phyloP scores from a whole-genome alignment of 2,329 filamentous ascomycete genomes.

The Dichotomopilus funicola region DNA sequence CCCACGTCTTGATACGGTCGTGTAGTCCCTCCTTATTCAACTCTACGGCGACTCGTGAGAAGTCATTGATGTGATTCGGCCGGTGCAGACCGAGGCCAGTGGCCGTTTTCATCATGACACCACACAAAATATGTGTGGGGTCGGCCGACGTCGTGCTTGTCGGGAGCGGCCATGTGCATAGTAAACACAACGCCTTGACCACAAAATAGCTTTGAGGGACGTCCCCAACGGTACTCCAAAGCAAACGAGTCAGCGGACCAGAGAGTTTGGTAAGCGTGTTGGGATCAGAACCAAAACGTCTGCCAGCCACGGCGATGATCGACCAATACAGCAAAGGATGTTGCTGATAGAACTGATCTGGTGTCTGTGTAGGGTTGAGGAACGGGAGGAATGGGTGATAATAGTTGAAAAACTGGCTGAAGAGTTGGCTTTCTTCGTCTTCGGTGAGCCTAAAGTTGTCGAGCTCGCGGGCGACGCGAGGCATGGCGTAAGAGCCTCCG shows the following conservation, averaged over 20 bases:
- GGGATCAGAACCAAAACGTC: slow-evolving; percentile 59
- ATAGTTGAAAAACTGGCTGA: slow-evolving; percentile 65
- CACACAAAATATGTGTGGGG: slow-evolving; percentile 73
- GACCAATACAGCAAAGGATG: slow-evolving; percentile 82
- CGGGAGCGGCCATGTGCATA: slow-evolving; percentile 77
- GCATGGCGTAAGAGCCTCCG: slow-evolving; percentile 54
- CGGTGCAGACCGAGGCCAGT: slow-evolving; percentile 78
- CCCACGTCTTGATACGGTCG: slow-evolving; percentile 75
- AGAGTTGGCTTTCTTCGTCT: slow-evolving; percentile 57
- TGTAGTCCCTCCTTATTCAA: slow-evolving; percentile 72
- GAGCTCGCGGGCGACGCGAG: slow-evolving; percentile 54
- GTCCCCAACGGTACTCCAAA: slow-evolving; percentile 72
- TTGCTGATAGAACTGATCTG: slow-evolving; percentile 70
- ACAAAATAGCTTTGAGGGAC: slow-evolving; percentile 74
- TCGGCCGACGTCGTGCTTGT: slow-evolving; percentile 76
- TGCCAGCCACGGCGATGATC: slow-evolving; percentile 67
- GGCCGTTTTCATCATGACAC: slow-evolving; percentile 81
- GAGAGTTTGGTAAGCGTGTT: slow-evolving; percentile 62
- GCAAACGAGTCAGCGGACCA: slow-evolving; percentile 59
- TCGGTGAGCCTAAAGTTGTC: slow-evolving; percentile 59
- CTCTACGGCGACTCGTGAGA: slow-evolving; percentile 67
- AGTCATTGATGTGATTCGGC: slow-evolving; percentile 76
- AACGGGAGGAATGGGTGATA: slow-evolving; percentile 77
- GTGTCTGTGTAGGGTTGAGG: slow-evolving; percentile 57
- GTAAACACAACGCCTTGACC: slow-evolving; percentile 71